Conservation (phyloP, 495 filamentous ascomycete genomes). For the Echria macrotheca region DNA sequence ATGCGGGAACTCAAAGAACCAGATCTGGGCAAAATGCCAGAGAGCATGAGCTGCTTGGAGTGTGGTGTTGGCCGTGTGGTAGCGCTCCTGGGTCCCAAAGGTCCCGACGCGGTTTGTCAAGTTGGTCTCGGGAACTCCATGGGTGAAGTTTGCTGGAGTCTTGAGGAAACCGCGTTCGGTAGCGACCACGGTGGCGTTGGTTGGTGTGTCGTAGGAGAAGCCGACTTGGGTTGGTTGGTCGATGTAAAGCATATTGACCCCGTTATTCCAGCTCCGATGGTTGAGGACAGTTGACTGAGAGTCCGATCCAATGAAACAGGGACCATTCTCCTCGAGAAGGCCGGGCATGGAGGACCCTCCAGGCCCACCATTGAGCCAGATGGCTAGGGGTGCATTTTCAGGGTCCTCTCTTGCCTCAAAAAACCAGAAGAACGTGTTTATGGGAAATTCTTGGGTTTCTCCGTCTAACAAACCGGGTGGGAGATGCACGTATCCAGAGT, state of each 20-base stretch:
- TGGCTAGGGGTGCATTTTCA: conserved; percentile 6
- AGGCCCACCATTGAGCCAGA: conserved; percentile 14
- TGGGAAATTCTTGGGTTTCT: background rate
- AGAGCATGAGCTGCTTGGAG: conserved; percentile 53
- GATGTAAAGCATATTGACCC: conserved; percentile 14
- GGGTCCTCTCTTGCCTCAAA: conserved; percentile 9
- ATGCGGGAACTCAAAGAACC: conserved; percentile 3
- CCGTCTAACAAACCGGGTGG: background rate
- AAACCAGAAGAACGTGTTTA: conserved; percentile 15
- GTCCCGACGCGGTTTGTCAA: conserved; percentile 46
- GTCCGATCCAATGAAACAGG: conserved; percentile 2
- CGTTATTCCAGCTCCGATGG: conserved; percentile 13
- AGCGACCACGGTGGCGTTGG: conserved; percentile 20
- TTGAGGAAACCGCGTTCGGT: background rate
- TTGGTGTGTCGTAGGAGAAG: too few species aligned
- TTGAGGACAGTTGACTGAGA: conserved; percentile 5
- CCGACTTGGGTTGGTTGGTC: conserved; percentile 12
- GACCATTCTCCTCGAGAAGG: conserved; percentile 9
- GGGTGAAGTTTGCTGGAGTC: background rate
- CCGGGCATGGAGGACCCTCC: conserved; percentile 7
- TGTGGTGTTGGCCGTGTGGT: too few species aligned
- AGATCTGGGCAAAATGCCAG: conserved; percentile 53
- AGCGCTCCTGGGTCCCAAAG: too few species aligned
- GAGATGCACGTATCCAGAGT: conserved; percentile 11
- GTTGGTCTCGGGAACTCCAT: background rate